A percentile compares a stretch with the other conserved stretches of the same genome.
Conservation (phyloP, 441 rosid species). For the Eruca vesicaria region DNA sequence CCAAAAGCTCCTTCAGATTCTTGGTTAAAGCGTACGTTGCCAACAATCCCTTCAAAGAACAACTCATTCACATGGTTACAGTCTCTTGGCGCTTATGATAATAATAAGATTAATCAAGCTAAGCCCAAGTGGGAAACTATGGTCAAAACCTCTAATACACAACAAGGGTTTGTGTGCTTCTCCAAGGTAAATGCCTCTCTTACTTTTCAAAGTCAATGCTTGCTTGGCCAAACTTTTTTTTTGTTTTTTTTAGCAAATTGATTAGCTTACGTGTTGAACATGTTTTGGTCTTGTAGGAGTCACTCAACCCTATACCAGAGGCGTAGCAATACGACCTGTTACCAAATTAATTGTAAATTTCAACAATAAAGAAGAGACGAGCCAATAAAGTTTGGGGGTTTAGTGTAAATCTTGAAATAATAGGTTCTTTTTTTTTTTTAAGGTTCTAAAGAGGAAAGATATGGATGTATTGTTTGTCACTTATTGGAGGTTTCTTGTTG, state of each 20-base stretch:
- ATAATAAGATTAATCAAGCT: conserved; percentile 22
- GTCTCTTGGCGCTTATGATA: conserved; percentile 27
- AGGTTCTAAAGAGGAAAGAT: conserved; percentile 3
- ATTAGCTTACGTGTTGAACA: conserved; percentile 16
- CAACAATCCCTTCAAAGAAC: conserved; percentile 48
- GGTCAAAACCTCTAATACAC: conserved; percentile 56
- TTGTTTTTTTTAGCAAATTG: neutral
- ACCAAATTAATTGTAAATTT: conserved; percentile 35
- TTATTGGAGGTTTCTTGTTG: neutral
- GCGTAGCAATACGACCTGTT: conserved; percentile 30
- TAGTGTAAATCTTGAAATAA: conserved; percentile 18
- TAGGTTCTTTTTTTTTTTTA: no score
- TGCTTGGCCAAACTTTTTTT: neutral
- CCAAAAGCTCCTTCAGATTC: conserved; percentile 93
- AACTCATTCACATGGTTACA: conserved; percentile 42
- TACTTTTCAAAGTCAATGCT: neutral
- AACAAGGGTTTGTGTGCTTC: conserved; percentile 54
- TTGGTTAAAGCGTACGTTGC: conserved; percentile 75
- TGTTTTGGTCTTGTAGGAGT: conserved; percentile 47
- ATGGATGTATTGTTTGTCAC: neutral
- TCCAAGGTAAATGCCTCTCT: conserved; percentile 58
- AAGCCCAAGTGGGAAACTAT: conserved; percentile 76
- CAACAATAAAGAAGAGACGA: conserved; percentile 18
- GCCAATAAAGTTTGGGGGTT: conserved; percentile 3
- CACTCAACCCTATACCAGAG: conserved; percentile 74